Percentiles rank a stretch among this genome's conserved stretches.
Conservation (phyloP, 768 basidiomycete species). For the Tulasnella sp. region DNA sequence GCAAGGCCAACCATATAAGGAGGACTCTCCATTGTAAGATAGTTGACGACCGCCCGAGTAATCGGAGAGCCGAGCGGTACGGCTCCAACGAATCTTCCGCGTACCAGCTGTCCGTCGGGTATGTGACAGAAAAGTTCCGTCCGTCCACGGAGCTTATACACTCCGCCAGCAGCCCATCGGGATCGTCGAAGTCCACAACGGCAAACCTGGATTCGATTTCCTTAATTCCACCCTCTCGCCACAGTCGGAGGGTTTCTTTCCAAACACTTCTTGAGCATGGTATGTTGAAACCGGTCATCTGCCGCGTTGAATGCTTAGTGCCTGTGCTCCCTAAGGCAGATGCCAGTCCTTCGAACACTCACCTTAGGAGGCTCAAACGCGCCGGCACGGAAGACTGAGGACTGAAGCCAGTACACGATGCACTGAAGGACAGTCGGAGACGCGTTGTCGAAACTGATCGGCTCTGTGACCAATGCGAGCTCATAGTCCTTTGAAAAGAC, state of each 20-base stretch:
- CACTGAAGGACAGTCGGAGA: conserved; percentile 1
- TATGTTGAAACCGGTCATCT: too few relatives aligned
- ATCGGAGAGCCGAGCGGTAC: too few relatives aligned
- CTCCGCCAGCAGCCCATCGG: too few relatives aligned
- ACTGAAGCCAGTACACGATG: conserved; percentile 10
- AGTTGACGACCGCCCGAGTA: too few relatives aligned
- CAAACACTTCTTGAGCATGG: not conserved
- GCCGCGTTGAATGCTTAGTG: too few relatives aligned
- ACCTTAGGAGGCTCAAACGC: not conserved
- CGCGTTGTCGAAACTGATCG: not conserved
- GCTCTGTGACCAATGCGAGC: not conserved
- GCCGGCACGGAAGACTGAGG: not conserved
- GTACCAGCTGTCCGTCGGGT: too few relatives aligned
- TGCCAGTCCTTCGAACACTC: not conserved
- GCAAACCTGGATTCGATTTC: too few relatives aligned
- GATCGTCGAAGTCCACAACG: too few relatives aligned
- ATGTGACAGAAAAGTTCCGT: too few relatives aligned
- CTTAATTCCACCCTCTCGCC: not conserved
- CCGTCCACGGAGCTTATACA: too few relatives aligned
- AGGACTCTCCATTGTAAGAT: not conserved
- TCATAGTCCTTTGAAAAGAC: not conserved
- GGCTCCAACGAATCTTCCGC: too few relatives aligned
- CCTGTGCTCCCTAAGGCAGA: not conserved
- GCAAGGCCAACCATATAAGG: not conserved
- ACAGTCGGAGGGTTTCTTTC: not conserved